Evolutionary conservation across 2,329 filamentous ascomycete species (phyloP), one percentile per base, ranked within the genome.

Genomic region (Cercospora sp.): DNA sequence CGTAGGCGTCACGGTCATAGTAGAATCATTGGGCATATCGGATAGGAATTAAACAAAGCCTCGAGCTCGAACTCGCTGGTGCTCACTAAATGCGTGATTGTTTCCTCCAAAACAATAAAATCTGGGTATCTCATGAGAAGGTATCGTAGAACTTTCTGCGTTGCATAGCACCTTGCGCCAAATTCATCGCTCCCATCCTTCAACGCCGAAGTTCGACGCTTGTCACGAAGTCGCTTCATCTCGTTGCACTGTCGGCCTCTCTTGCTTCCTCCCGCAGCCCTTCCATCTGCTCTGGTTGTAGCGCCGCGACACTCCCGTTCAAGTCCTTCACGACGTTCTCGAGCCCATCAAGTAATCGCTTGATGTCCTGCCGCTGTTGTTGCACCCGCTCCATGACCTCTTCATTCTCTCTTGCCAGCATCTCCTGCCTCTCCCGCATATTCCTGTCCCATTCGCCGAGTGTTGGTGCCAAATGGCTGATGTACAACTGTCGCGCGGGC

Each of bases 401-500:
- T n/a, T 78, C 78, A 72, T 90, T 90, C 65, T 86, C 80, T 16
- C 79, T 73, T 71, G 87, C 83, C 3, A 85, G 82, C 24, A 77
- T 77, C 62, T 83, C 79, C 40, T 89, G 79, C 66, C 83, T 82
- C n/a, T 76, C 71, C 63, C 83, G 81, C 68, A 89, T 79, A 2
- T 82, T 77, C n/a, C 78, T 75, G 24, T 84, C 81, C 60, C 84
- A 83, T 70, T 84, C 80, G 53, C 82, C 79, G 61, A 90, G 79
- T 67, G 86, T 86, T 0, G 87, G 86, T 61, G 82, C 82, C 3
- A 90, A 78, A 76, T 89, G 86, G n/a, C 87, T 86, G 18, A 83
- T 80, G 69, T 87, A 86, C 10, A 90, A 80, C 59, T 85, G 83
- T 30, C 84, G 79, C 0, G 87, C 85, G 0, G 85, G 82, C 21